Conservation (phyloP, 139 green algal genomes). For the Coelastrella sp. region DNA sequence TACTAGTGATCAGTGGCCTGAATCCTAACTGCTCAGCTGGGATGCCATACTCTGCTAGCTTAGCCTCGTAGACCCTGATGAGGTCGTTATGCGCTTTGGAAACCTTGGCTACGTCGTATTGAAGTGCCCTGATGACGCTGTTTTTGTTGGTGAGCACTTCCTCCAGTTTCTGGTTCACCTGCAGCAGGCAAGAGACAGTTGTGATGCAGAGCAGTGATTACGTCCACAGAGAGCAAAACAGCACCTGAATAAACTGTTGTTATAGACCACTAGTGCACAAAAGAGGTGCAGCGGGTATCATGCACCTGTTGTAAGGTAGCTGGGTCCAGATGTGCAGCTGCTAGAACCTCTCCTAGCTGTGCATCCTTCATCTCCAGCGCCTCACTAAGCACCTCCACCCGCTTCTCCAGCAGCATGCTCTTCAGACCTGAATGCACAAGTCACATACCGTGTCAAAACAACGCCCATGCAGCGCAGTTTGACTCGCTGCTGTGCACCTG, state of each 20-base stretch:
- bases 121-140: conserved; percentile 77
- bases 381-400: conserved; percentile 72
- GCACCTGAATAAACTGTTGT: not conserved
- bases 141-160: conserved; percentile 91
- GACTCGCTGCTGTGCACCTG: too few species aligned
- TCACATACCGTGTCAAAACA: not conserved
- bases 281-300: not conserved
- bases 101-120: conserved; percentile 87
- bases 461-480: too few species aligned
- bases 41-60: conserved; percentile 87
- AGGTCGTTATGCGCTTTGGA: conserved; percentile 93
- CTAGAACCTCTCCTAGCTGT: conserved; percentile 86
- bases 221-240: not conserved
- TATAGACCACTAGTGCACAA: not conserved
- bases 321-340: conserved; percentile 85
- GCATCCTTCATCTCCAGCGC: conserved; percentile 82
- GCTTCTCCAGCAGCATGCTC: conserved; percentile 74
- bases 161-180: conserved; percentile 79
- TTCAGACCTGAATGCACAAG: conserved; percentile 55
- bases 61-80: conserved; percentile 89
- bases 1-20: conserved; percentile 84
- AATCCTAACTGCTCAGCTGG: conserved; percentile 88
- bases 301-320: conserved; percentile 68
- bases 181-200: not conserved
- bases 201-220: not conserved